Conservation (phyloP, 1,284 basidiomycete genomes). For the Boletus hoseneyae region DNA sequence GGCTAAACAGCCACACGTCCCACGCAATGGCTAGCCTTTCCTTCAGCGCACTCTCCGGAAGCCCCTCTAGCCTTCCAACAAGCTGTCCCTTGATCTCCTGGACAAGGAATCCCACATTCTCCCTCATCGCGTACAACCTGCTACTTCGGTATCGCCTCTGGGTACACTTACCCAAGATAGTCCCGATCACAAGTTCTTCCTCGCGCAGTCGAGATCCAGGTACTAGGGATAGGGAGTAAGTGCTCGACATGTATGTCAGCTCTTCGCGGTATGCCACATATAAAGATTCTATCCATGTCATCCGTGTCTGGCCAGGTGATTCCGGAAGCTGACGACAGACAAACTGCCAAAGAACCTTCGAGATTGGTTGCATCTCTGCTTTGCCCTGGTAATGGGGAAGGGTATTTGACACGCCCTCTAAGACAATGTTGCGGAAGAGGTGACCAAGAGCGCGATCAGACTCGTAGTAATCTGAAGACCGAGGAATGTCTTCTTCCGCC, state of each 20-base stretch:
- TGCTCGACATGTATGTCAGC: slow-evolving; percentile 64
- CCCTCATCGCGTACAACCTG: slow-evolving; percentile 59
- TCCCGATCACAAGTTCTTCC: slow-evolving; percentile 70
- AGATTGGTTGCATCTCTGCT: slow-evolving; percentile 48
- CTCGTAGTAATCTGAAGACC: slow-evolving; percentile 63
- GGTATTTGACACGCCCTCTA: slow-evolving; percentile 40
- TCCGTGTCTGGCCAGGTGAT: slow-evolving; percentile 30
- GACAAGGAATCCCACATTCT: slow-evolving; percentile 55
- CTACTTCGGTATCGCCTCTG: slow-evolving; percentile 59
- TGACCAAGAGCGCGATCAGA: slow-evolving; percentile 65
- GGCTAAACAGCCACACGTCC: slow-evolving; percentile 60
- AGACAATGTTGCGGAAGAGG: slow-evolving; percentile 58
- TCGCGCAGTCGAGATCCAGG: slow-evolving; percentile 58
- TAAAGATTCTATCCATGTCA: slow-evolving; percentile 36
- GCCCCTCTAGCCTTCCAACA: slow-evolving; percentile 31
- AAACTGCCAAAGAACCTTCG: slow-evolving; percentile 38
- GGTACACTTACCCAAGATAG: slow-evolving; percentile 63
- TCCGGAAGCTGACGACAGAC: slow-evolving; percentile 39
- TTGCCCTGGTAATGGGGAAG: slow-evolving; percentile 18
- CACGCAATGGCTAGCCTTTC: slow-evolving; percentile 53
- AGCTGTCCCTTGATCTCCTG: slow-evolving; percentile 48
- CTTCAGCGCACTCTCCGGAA: slow-evolving; percentile 33
- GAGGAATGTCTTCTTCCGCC: slow-evolving; percentile 57
- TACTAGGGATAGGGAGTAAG: slow-evolving; percentile 60
- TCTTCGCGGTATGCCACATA: slow-evolving; percentile 60